A percentile compares a stretch with the other conserved stretches of the same genome.
Conservation (phyloP, 2,329 filamentous ascomycete species). For the Diplodia corticola region DNA sequence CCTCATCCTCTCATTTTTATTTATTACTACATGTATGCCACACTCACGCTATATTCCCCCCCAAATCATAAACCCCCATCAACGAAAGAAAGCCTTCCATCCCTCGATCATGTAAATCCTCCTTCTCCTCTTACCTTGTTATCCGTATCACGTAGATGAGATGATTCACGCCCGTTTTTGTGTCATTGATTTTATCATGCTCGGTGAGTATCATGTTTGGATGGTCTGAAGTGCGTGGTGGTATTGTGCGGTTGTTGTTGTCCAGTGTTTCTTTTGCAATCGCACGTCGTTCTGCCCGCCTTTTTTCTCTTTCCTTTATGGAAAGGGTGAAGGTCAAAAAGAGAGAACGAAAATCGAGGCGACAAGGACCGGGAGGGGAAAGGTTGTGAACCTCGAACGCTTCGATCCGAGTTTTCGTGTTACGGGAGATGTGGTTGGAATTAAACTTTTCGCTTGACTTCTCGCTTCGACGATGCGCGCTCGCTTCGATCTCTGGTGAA, state of each 20-base stretch:
- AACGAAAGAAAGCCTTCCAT: not conserved
- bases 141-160: constrained; percentile 19
- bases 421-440: no score
- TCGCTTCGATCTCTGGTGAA: no score
- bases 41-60: not conserved
- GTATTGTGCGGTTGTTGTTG: not conserved
- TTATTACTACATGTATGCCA: not conserved
- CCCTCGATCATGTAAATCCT: not conserved
- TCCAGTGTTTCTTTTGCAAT: not conserved
- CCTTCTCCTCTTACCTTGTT: not conserved
- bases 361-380: not conserved
- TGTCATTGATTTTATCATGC: not conserved
- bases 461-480: no score
- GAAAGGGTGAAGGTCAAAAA: not conserved
- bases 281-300: not conserved
- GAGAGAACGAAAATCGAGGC: not conserved
- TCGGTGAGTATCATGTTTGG: not conserved
- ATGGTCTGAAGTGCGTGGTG: not conserved
- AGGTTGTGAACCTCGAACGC: not conserved
- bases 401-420: no score
- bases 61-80: not conserved
- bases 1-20: not conserved
- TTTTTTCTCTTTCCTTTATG: no score
- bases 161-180: constrained; percentile 7
- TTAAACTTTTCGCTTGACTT: no score